phyloP scores from a whole-genome alignment of 2,329 filamentous ascomycete genomes.

The Cercospora janseana region DNA sequence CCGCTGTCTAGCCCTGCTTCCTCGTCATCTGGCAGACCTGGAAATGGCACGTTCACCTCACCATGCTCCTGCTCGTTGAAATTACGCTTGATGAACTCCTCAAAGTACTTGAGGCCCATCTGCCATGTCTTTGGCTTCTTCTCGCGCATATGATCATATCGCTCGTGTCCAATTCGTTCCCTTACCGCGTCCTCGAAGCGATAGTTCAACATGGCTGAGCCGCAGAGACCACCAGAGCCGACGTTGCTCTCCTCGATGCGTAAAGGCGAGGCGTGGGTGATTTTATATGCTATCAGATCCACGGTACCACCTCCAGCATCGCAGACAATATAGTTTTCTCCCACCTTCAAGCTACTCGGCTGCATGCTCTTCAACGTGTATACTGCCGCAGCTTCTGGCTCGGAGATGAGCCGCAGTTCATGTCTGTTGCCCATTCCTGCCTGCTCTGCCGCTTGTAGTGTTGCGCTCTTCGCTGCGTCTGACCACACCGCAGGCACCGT shows the following conservation, averaged over 20 bases:
- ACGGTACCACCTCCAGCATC: conserved; percentile 61
- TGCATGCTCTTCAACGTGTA: conserved; percentile 78
- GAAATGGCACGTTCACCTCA: conserved; percentile 76
- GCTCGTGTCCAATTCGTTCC: conserved; percentile 61
- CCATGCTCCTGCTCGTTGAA: conserved; percentile 67
- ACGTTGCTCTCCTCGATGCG: conserved; percentile 76
- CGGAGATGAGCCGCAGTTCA: conserved; percentile 74
- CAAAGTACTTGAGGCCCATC: conserved; percentile 67
- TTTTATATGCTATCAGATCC: conserved; percentile 72
- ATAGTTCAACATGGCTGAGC: conserved; percentile 77
- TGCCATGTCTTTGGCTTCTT: conserved; percentile 78
- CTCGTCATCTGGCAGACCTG: conserved; percentile 72
- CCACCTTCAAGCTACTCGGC: conserved; percentile 68
- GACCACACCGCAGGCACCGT: conserved; percentile 84
- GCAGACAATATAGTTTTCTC: conserved; percentile 60
- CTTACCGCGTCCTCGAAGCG: conserved; percentile 76
- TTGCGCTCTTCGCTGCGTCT: conserved; percentile 81
- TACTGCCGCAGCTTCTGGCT: conserved; percentile 76
- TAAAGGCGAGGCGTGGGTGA: conserved; percentile 69
- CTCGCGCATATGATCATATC: conserved; percentile 70
- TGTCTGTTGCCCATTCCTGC: conserved; percentile 72
- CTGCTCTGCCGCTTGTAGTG: conserved; percentile 70
- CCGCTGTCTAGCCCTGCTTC: conserved; percentile 71
- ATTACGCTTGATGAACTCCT: conserved; percentile 81
- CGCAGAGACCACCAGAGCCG: conserved; percentile 73